Percentiles rank a stretch among this genome's conserved stretches.
These are phyloP conservation scores for Chytriomyces sp. DNA, from an alignment of 192 early-diverging fungal genomes.

Conservation along the genomic window DNA sequence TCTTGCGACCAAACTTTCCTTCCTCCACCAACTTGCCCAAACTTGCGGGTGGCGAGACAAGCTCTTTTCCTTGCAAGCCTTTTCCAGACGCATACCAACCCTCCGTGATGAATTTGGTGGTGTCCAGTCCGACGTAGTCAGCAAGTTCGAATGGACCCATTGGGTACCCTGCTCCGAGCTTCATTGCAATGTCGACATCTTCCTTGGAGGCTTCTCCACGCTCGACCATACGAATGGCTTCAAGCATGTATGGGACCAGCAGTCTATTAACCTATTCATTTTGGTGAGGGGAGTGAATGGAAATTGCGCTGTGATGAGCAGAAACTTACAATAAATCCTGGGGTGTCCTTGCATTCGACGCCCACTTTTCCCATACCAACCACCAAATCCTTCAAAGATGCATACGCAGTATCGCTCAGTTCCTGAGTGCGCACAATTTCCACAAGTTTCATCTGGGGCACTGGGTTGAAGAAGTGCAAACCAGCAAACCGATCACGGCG, in stretches of 20 bases:
- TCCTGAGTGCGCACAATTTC: slow-evolving; percentile 83
- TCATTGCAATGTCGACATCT: slow-evolving; percentile 97
- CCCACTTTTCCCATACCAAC: slow-evolving; percentile 83
- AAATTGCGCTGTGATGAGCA: not conserved
- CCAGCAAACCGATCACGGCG: slow-evolving; percentile 75
- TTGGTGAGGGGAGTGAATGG: slow-evolving; percentile 65
- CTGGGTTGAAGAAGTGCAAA: slow-evolving; percentile 98
- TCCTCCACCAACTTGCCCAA: slow-evolving; percentile 75
- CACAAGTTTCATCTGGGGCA: slow-evolving; percentile 98
- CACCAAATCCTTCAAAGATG: slow-evolving; percentile 70
- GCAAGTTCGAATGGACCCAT: slow-evolving; percentile 82
- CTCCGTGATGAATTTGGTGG: slow-evolving; percentile 92
- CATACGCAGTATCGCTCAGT: slow-evolving; percentile 65
- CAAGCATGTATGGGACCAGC: slow-evolving; percentile 95
- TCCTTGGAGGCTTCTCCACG: slow-evolving; percentile 81
- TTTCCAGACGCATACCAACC: slow-evolving; percentile 89
- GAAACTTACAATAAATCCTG: slow-evolving; percentile 65
- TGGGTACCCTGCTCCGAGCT: slow-evolving; percentile 92
- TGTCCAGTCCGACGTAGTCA: slow-evolving; percentile 94
- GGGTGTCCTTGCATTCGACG: slow-evolving; percentile 95
- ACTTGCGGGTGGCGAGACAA: slow-evolving; percentile 73
- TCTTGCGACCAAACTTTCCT: slow-evolving; percentile 84
- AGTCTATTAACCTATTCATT: slow-evolving; percentile 81
- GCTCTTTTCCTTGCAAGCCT: slow-evolving; percentile 72
- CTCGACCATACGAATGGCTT: slow-evolving; percentile 90